Conservation (phyloP, 352 stramenopile genomes). For the Peronosclerospora sorghi region DNA sequence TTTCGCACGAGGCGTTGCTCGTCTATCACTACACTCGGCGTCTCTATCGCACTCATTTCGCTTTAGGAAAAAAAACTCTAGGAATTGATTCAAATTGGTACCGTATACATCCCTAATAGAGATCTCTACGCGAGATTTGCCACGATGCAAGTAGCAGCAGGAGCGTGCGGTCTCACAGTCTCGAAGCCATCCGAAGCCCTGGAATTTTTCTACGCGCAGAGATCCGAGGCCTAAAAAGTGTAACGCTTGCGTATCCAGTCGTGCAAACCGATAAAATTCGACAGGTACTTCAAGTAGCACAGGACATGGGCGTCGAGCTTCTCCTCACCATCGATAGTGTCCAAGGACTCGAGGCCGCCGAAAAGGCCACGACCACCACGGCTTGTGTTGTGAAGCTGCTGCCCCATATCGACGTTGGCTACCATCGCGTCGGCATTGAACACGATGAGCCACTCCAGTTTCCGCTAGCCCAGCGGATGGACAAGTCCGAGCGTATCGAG, state of each 20-base stretch:
- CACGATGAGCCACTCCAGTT: conserved; percentile 38
- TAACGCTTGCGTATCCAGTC: conserved; percentile 58
- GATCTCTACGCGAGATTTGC: conserved; percentile 38
- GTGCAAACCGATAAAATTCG: conserved; percentile 46
- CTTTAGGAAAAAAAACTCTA: neutral
- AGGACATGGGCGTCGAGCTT: conserved; percentile 39
- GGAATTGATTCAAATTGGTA: neutral
- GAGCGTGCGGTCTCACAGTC: conserved; percentile 47
- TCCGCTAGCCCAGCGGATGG: conserved; percentile 39
- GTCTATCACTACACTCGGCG: conserved; percentile 52
- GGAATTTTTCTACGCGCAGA: conserved; percentile 44
- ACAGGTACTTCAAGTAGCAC: conserved; percentile 34
- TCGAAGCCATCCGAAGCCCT: conserved; percentile 62
- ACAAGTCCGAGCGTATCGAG: conserved; percentile 33
- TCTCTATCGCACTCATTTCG: conserved; percentile 29
- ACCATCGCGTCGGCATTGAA: conserved; percentile 63
- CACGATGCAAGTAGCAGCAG: conserved; percentile 33
- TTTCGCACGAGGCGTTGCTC: conserved; percentile 48
- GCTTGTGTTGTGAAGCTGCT: conserved; percentile 38
- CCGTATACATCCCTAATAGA: neutral
- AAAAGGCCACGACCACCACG: conserved; percentile 32
- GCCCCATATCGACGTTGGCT: conserved; percentile 64
- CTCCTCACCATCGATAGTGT: conserved; percentile 51
- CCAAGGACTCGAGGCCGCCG: conserved; percentile 37
- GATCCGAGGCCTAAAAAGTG: conserved; percentile 33